Conservation (phyloP, 768 basidiomycete species). For the Lactarius akahatsu region DNA sequence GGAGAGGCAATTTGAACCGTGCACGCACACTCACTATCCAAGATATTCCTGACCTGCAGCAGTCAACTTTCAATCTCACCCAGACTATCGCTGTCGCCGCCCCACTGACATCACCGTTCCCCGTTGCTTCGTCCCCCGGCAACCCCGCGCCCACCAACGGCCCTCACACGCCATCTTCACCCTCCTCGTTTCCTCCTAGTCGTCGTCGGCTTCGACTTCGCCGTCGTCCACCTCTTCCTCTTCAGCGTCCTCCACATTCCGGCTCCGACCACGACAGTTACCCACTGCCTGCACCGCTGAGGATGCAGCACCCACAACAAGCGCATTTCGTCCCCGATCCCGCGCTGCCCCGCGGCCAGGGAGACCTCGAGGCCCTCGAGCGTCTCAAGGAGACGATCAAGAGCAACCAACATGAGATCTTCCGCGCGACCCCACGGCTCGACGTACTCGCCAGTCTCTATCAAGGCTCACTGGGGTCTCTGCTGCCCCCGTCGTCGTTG, state of each 20-base stretch:
- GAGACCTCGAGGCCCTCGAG: constrained; percentile 72
- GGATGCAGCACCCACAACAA: constrained; percentile 23
- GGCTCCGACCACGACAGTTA: neutral
- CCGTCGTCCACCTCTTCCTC: neutral
- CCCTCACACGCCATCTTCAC: constrained; percentile 39
- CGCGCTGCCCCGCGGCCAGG: constrained; percentile 50
- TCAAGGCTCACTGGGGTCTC: constrained; percentile 47
- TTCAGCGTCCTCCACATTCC: neutral
- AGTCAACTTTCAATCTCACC: neutral
- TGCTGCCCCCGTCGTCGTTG: constrained; percentile 22
- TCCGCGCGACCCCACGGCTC: constrained; percentile 64
- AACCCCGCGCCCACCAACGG: constrained; percentile 33
- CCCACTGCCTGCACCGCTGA: neutral
- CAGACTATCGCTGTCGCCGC: neutral
- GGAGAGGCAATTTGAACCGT: constrained; percentile 55
- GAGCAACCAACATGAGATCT: constrained; percentile 69
- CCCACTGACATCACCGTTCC: constrained; percentile 10
- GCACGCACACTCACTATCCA: constrained; percentile 60
- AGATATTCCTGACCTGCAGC: neutral
- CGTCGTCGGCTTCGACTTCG: constrained; percentile 5
- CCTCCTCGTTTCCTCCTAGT: constrained; percentile 8
- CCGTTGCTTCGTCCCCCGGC: neutral
- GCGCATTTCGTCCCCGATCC: constrained; percentile 21
- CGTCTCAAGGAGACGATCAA: constrained; percentile 73
- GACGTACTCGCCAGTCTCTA: constrained; percentile 62